A percentile compares a stretch with the other conserved stretches of the same genome.
These are phyloP conservation scores for Dioscorea zingiberensis DNA, from an alignment of 106 monocot genomes.

Conservation along the genomic window DNA sequence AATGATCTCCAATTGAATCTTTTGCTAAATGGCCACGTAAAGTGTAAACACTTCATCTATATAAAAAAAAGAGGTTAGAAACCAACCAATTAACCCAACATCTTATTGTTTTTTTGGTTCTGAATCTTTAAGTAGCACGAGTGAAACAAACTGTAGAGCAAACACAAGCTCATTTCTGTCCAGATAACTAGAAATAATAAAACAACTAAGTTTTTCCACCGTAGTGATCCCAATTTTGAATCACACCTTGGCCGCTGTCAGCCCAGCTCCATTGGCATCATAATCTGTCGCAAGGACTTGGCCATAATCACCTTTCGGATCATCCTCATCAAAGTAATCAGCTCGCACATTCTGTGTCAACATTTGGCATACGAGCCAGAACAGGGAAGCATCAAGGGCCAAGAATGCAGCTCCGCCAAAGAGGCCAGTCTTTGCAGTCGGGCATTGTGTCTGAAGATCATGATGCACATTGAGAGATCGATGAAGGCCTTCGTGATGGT, in stretches of 20 bases:
- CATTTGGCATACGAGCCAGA: constrained; percentile 78
- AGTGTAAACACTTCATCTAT: no score
- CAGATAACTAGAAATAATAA: no score
- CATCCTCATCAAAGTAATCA: constrained; percentile 47
- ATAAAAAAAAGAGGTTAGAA: no score
- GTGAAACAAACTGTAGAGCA: no score
- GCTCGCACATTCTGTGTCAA: constrained; percentile 53
- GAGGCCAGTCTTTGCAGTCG: constrained; percentile 75
- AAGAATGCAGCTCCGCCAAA: constrained; percentile 73
- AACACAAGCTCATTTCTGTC: no score
- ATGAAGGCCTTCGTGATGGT: constrained; percentile 50
- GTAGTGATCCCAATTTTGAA: no score
- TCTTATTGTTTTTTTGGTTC: no score
- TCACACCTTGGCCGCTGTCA: background rate
- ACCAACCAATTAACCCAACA: no score
- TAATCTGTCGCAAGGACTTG: constrained; percentile 28
- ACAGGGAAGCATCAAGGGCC: constrained; percentile 56
- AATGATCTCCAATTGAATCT: no score
- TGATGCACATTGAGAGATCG: constrained; percentile 45
- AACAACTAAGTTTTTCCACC: no score
- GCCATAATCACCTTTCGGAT: constrained; percentile 24
- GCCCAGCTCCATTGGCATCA: background rate
- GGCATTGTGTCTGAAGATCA: constrained; percentile 22
- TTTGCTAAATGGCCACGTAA: no score
- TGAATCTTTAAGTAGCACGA: no score